Conservation (phyloP, 2,329 filamentous ascomycete genomes). For the Xylariaceae sp. region DNA sequence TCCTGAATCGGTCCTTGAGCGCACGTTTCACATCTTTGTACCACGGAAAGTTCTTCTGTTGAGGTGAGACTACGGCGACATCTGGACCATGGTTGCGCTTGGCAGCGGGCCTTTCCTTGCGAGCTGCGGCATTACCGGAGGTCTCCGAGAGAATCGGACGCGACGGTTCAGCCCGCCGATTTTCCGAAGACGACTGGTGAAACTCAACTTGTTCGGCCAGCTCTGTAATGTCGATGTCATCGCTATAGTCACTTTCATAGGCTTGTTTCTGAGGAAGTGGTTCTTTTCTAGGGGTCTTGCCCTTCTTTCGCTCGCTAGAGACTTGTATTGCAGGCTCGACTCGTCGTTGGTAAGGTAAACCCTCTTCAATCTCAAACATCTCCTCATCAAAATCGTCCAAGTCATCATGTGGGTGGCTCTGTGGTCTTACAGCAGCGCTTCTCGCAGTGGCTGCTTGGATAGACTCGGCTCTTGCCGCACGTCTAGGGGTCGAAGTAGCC, state of each 20-base stretch:
- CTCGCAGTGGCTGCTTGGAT: constrained; percentile 1
- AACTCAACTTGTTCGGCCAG: constrained; percentile 49
- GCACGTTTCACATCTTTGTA: constrained; percentile 77
- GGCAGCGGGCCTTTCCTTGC: constrained; percentile 31
- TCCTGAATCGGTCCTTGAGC: constrained; percentile 78
- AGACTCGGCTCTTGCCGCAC: constrained; percentile 15
- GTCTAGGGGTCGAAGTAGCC: constrained; percentile 13
- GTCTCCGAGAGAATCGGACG: constrained; percentile 44
- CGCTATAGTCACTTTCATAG: constrained; percentile 43
- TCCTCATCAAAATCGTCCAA: constrained; percentile 34
- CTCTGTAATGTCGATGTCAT: constrained; percentile 50
- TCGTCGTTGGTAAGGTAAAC: constrained; percentile 13
- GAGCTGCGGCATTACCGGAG: constrained; percentile 42
- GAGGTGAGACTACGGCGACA: constrained; percentile 40
- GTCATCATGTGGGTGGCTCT: constrained; percentile 12
- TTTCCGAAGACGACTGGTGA: constrained; percentile 34
- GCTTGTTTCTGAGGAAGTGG: constrained; percentile 16
- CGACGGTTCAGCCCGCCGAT: constrained; percentile 15
- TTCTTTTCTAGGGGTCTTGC: constrained; percentile 22
- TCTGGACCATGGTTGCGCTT: constrained; percentile 32
- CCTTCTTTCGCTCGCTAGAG: constrained; percentile 11
- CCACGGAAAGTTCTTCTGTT: constrained; percentile 69
- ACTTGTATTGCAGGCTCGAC: constrained; percentile 12
- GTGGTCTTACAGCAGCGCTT: constrained; percentile 15
- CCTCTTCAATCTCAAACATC: constrained; percentile 26